Percentiles rank a stretch among this genome's conserved stretches.
Conservation (phyloP, 495 filamentous ascomycete genomes). For the Amniculicola lignicola region DNA sequence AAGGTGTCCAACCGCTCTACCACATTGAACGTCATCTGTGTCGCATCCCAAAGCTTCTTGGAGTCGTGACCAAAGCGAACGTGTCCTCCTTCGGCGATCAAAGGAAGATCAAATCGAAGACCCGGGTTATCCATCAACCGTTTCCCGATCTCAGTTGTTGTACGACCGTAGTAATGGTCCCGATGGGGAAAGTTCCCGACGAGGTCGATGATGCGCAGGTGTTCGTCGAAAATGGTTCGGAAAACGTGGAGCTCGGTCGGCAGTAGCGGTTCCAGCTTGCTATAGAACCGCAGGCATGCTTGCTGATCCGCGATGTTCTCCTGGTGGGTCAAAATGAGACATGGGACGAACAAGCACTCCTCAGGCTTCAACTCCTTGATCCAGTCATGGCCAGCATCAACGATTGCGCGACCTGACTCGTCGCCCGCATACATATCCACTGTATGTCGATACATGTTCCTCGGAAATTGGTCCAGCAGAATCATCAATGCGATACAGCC, state of each 20-base stretch:
- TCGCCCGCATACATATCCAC: slow-evolving; percentile 40
- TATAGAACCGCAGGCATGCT: slow-evolving; percentile 10
- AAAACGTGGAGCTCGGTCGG: slow-evolving; percentile 18
- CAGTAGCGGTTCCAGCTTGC: slow-evolving; percentile 14
- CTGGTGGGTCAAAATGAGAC: slow-evolving; percentile 18
- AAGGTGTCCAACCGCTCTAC: slow-evolving; percentile 15
- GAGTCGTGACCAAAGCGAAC: slow-evolving; percentile 14
- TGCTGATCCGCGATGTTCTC: slow-evolving; percentile 16
- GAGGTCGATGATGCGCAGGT: slow-evolving; percentile 19
- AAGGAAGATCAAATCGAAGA: slow-evolving; percentile 15
- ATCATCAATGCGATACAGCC: slow-evolving; percentile 39
- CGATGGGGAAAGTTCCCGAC: slow-evolving; percentile 13
- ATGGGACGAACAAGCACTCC: slow-evolving; percentile 12
- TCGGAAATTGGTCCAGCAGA: slow-evolving; percentile 42
- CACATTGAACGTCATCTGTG: slow-evolving; percentile 14
- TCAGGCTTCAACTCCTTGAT: slow-evolving; percentile 6
- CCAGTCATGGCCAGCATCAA: slow-evolving; percentile 11
- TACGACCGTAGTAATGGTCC: slow-evolving; percentile 19
- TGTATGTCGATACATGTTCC: slow-evolving; percentile 41
- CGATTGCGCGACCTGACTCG: slow-evolving; percentile 31
- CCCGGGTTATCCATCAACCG: slow-evolving; percentile 18
- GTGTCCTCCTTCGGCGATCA: slow-evolving; percentile 16
- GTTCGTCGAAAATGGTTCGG: slow-evolving; percentile 21
- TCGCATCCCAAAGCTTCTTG: slow-evolving; percentile 18
- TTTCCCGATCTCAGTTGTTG: slow-evolving; percentile 8